Evolutionary conservation across 2,329 filamentous ascomycete species (phyloP).

Genomic region (Clarireedia homoeocarpa): DNA sequence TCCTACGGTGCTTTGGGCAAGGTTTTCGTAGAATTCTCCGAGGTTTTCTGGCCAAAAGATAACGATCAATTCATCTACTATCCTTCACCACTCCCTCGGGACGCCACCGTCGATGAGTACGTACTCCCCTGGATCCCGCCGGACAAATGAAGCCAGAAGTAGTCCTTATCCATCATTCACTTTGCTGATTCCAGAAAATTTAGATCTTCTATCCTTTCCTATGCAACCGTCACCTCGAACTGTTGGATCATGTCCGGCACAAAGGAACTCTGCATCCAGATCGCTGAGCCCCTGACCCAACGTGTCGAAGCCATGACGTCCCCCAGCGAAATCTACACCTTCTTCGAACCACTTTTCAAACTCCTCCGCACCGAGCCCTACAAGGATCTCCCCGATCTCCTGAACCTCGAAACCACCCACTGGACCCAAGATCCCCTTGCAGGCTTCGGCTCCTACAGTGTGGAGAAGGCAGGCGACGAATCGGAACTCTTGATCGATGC

Average conservation of each 20-base stretch:
- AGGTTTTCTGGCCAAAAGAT: slow-evolving; percentile 38
- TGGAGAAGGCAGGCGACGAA: slow-evolving; percentile 38
- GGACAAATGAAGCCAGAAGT: not conserved
- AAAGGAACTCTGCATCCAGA: slow-evolving; percentile 37
- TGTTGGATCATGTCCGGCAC: slow-evolving; percentile 36
- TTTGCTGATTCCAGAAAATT: not conserved
- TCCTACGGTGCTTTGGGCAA: slow-evolving; percentile 37
- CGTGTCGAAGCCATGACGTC: slow-evolving; percentile 36
- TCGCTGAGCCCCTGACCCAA: slow-evolving; percentile 37
- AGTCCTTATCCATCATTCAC: not conserved
- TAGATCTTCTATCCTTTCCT: slow-evolving; percentile 32
- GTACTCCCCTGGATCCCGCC: not conserved
- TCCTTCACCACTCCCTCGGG: slow-evolving; percentile 30
- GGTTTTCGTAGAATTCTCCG: slow-evolving; percentile 36
- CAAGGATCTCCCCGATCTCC: slow-evolving; percentile 33
- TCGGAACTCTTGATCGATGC: slow-evolving; percentile 31
- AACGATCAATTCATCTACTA: slow-evolving; percentile 39
- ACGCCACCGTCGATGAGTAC: slow-evolving; percentile 25
- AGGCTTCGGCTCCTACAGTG: slow-evolving; percentile 36
- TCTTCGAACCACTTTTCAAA: slow-evolving; percentile 38
- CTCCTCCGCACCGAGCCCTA: slow-evolving; percentile 36
- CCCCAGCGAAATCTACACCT: slow-evolving; percentile 31
- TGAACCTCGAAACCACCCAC: slow-evolving; percentile 36
- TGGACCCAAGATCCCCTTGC: slow-evolving; percentile 37
- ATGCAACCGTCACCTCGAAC: slow-evolving; percentile 37